These are phyloP conservation scores for Entonaema liquescens DNA, from an alignment of 495 filamentous ascomycete species.

Conservation along the genomic window DNA sequence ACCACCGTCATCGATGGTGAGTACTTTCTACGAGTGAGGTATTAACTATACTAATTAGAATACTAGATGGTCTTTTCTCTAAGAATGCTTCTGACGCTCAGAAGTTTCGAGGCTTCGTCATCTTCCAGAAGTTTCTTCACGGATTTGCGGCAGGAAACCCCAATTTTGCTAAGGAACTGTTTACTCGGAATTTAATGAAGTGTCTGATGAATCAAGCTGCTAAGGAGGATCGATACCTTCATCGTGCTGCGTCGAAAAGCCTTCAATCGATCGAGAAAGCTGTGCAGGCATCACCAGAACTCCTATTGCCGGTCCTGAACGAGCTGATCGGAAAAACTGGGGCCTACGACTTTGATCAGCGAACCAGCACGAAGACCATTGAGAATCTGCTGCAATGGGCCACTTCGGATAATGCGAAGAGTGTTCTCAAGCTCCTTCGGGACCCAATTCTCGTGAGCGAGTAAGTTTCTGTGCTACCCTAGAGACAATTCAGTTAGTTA, in stretches of 20 bases:
- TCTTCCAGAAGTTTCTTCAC: constrained; percentile 77
- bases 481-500: constrained; percentile 9
- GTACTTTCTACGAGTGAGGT: constrained; percentile 41
- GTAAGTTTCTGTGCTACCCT: constrained; percentile 24
- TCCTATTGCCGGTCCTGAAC: constrained; percentile 66
- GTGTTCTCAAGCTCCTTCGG: constrained; percentile 54
- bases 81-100: constrained; percentile 81
- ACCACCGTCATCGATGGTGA: constrained; percentile 84
- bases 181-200: constrained; percentile 83
- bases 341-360: constrained; percentile 80
- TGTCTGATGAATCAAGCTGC: constrained; percentile 87
- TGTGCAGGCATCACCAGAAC: constrained; percentile 69
- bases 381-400: constrained; percentile 75
- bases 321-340: constrained; percentile 74
- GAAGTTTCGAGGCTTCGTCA: constrained; percentile 88
- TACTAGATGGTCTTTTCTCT: constrained; percentile 79
- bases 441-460: constrained; percentile 48
- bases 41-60: constrained; percentile 2
- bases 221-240: constrained; percentile 83
- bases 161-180: constrained; percentile 56
- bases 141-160: constrained; percentile 48
- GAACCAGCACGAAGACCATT: constrained; percentile 88
- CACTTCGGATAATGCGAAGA: constrained; percentile 59
- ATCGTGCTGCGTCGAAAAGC: constrained; percentile 78
- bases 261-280: constrained; percentile 71